Conservation (phyloP, 352 stramenopile species). For the Pythium scleroteichum region DNA sequence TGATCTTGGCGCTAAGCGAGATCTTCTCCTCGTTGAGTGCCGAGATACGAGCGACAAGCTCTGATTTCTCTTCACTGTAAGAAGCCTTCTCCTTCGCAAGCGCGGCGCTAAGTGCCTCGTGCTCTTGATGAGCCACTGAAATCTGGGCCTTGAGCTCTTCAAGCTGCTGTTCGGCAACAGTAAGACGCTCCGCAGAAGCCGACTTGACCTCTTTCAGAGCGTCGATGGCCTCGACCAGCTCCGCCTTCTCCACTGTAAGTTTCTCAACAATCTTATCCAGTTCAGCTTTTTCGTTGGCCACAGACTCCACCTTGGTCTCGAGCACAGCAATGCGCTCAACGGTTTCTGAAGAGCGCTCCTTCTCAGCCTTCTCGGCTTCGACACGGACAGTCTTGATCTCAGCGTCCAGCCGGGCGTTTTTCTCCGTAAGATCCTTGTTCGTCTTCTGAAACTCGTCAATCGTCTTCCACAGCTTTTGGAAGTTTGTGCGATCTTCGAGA, state of each 20-base stretch:
- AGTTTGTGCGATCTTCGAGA: conserved; percentile 29
- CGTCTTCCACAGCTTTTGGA: conserved; percentile 32
- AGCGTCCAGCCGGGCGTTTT: conserved; percentile 23
- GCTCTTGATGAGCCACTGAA: conserved; percentile 19
- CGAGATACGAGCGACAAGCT: conserved; percentile 19
- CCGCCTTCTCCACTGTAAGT: conserved; percentile 24
- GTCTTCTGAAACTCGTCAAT: conserved; percentile 28
- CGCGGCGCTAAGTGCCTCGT: conserved; percentile 21
- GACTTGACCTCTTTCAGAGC: conserved; percentile 11
- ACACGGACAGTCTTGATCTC: conserved; percentile 22
- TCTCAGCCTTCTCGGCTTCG: conserved; percentile 29
- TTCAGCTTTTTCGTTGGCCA: conserved; percentile 19
- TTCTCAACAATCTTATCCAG: conserved; percentile 12
- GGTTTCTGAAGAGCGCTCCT: conserved; percentile 9
- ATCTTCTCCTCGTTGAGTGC: conserved; percentile 34
- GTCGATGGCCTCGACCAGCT: conserved; percentile 21
- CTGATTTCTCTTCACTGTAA: conserved; percentile 25
- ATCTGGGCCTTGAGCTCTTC: conserved; percentile 22
- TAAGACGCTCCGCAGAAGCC: conserved; percentile 12
- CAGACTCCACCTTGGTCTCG: conserved; percentile 10
- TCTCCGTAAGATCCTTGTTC: conserved; percentile 28
- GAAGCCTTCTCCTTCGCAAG: conserved; percentile 33
- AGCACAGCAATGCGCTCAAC: conserved; percentile 15
- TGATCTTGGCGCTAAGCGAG: conserved; percentile 22
- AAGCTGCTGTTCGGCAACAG: conserved; percentile 18